phyloP scores from a whole-genome alignment of 164 flowering plant species.

The Protea cynaroides region DNA sequence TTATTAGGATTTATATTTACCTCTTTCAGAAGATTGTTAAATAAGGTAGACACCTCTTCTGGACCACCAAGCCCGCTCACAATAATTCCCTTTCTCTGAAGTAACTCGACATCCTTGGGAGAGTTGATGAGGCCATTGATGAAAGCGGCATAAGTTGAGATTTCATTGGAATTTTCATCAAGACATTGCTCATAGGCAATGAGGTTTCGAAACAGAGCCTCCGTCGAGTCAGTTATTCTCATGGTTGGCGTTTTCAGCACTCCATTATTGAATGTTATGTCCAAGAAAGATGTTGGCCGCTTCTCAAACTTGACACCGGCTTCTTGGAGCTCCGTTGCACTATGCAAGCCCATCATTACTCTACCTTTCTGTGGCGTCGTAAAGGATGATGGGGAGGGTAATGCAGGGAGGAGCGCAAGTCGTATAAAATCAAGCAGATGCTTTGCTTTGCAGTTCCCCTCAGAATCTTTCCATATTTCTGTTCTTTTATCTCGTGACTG shows the following conservation, averaged over 20 bases:
- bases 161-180: background rate
- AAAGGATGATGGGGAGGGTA: background rate
- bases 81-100: too few species aligned
- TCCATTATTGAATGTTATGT: background rate
- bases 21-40: too few species aligned
- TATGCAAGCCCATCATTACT: too few species aligned
- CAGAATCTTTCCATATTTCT: too few species aligned
- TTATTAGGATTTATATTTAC: too few species aligned
- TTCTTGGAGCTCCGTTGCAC: background rate
- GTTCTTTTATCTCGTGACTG: too few species aligned
- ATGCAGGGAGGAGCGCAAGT: accelerated
- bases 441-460: background rate
- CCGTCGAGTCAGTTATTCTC: background rate
- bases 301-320: background rate
- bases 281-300: background rate
- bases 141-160: too few species aligned
- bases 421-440: constrained; percentile 3
- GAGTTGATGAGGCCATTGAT: background rate
- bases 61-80: too few species aligned
- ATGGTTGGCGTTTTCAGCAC: background rate
- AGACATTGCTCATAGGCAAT: background rate
- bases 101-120: too few species aligned
- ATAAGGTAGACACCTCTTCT: too few species aligned
- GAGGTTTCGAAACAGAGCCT: background rate
- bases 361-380: too few species aligned